Percentiles rank a stretch among this genome's conserved stretches.
phyloP scores from a whole-genome alignment of 208 protist species.

The Leishmania mexicana region DNA sequence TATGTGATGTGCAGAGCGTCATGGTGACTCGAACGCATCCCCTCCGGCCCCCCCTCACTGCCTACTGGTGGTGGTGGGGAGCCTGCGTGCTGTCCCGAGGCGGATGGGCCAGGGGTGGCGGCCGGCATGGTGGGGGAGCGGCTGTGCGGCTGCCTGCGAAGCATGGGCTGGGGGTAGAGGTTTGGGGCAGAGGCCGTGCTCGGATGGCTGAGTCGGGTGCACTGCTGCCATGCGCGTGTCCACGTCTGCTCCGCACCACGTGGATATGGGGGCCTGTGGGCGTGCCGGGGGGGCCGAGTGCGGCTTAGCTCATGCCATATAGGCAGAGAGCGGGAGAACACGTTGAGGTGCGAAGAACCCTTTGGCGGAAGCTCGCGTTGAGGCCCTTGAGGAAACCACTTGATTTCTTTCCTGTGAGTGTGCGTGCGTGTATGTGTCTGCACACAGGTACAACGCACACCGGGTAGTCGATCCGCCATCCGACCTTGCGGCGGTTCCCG shows the following conservation, averaged over 20 bases:
- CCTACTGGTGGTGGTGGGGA: background rate
- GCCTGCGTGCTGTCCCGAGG: background rate
- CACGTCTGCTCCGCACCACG: too few relatives aligned
- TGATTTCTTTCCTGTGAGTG: background rate
- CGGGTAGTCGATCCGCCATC: background rate
- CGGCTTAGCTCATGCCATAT: background rate
- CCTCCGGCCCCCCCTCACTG: background rate
- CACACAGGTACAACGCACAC: background rate
- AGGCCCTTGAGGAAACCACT: background rate
- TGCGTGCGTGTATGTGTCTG: background rate
- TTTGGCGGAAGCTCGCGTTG: background rate
- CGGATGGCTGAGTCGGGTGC: background rate
- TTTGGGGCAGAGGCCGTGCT: background rate
- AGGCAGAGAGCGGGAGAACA: background rate
- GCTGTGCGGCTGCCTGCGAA: background rate
- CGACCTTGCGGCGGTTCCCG: background rate
- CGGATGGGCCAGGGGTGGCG: background rate
- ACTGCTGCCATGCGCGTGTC: background rate
- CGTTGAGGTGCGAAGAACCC: background rate
- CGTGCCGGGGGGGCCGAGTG: background rate
- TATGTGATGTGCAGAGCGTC: background rate
- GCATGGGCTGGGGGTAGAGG: background rate
- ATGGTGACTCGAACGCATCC: background rate
- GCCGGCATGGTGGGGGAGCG: background rate
- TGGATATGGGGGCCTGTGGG: background rate